These are phyloP conservation scores for Neurospora sp. DNA, from an alignment of 495 filamentous ascomycete species.

Conservation along the genomic window DNA sequence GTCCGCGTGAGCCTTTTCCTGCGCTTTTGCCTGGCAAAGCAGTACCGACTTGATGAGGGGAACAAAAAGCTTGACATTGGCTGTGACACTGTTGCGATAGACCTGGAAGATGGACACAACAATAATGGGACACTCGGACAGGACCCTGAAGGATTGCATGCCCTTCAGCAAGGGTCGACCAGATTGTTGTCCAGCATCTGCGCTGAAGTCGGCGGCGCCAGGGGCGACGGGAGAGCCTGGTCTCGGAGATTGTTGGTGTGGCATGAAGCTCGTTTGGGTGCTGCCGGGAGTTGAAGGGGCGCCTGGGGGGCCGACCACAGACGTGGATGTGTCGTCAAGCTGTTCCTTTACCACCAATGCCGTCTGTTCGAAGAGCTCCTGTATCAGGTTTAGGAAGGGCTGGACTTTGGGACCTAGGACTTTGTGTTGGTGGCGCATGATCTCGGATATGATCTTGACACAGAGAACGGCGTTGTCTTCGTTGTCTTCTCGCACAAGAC, in stretches of 20 bases:
- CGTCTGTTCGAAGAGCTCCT: conserved; percentile 91
- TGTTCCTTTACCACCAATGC: conserved; percentile 88
- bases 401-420: conserved; percentile 72
- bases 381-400: conserved; percentile 80
- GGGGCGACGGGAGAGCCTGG: conserved; percentile 82
- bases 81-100: conserved; percentile 63
- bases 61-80: conserved; percentile 87
- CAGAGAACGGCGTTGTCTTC: conserved; percentile 97
- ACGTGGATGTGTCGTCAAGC: conserved; percentile 59
- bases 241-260: conserved; percentile 63
- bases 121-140: conserved; percentile 96
- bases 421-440: conserved; percentile 85
- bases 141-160: conserved; percentile 98
- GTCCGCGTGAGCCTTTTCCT: conserved; percentile 82
- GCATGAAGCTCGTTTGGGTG: conserved; percentile 49
- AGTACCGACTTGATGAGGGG: conserved; percentile 88
- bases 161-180: conserved; percentile 72
- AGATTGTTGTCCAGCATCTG: conserved; percentile 72
- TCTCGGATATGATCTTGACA: conserved; percentile 95
- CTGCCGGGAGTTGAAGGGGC: conserved; percentile 69
- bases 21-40: conserved; percentile 81
- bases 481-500: conserved; percentile 79
- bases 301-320: conserved; percentile 41
- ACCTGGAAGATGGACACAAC: conserved; percentile 97
- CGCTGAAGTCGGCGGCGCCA: conserved; percentile 30